Evolutionary conservation across 306 rosid genomes (phyloP), one percentile per base, ranked within the genome.

Genomic region (Sicyos baderoa): DNA sequence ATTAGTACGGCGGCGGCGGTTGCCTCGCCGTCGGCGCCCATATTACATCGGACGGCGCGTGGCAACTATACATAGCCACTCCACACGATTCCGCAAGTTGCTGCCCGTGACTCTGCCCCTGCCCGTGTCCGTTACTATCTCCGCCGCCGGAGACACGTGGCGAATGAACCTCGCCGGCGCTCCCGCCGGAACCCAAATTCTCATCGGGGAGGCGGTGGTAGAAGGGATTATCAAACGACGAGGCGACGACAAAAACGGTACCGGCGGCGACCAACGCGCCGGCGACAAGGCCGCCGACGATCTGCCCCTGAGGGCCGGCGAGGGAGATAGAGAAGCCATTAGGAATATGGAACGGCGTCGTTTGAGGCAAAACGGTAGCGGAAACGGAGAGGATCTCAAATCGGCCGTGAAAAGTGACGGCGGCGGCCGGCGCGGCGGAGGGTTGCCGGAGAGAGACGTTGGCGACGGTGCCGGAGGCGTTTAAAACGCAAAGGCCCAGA

Each of bases 271-370:
- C 42, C 11, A 94, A 63, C 0, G 72, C 74, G 0, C 99, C 99
- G 23, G 82, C 82, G 17, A 90, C 95, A 2, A 85, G 8, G 0
- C 99, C 99, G 3, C 99, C 99, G 5, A 94, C 91, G 81, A 94
- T 84, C 88, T 88, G 99, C 0, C 99, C 99, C 70, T 90, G 97
- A 0, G 97, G 96, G 2, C 97, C 99, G 0, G 97, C 94, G 19
- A 94, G 89, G 0, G 99, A 88, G 85, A 90, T 90, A 5, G 95
- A 63, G 72, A 94, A 88, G 4, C 84, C 87, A 56, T 54, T 86
- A 0, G 95, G 88, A 3, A 79, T 45, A 1, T 84, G 84, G 0
- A 48, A 66, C 4, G 75, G 58, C n/a, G 74, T 18, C 4, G 80
- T 61, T 8, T 82, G 77, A 0, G 87, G 82, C 0, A 94, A 76